Evolutionary conservation across 257 asterid genomes (phyloP), one percentile per base, ranked within the genome.

Genomic region (Buddleja alternifolia): DNA sequence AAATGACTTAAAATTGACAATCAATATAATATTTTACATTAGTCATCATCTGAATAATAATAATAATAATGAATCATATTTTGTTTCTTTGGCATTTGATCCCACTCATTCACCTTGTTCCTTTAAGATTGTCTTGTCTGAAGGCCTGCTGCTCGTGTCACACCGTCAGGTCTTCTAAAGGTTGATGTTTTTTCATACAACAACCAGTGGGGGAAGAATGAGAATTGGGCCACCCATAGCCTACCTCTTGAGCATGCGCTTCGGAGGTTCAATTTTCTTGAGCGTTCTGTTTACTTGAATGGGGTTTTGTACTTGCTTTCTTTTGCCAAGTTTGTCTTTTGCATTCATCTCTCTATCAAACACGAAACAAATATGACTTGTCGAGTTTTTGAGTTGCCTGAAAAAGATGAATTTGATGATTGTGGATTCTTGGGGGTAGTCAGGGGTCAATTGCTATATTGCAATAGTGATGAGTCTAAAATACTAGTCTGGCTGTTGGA

Each of bases 151-250:
- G n/a, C 23, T 12, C 4, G 15, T 36, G 7, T 17, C 0, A 2
- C 65, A 4, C 15, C 7, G 3, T 15, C 24, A 4, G 12, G 0
- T 16, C 9, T 25, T 0, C 8, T 39, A 17, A 20, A 40, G 23
- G 4, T 60, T 34, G 66, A 60, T 39, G 50, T 60, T 10, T 60
- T 39, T 23, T 37, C 66, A 39, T 60, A 15, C 46, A 15, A n/a
- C n/a, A n/a, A n/a, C n/a, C n/a, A n/a, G n/a, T n/a, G n/a, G n/a
- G n/a, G n/a, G n/a, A n/a, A 60, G 17, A 8, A 1, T 1, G 20
- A 34, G 2, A 14, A 20, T 16, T 60, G 66, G 66, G 8, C 66
- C 15, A 15, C 34, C 24, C 50, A 60, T 20, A 20, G 7, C 40
- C 12, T 60, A 7, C 0, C 32, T 10, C 24, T 37, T 17, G 50